These are phyloP conservation scores for Talaromyces stipitatus DNA, from an alignment of 495 filamentous ascomycete species.

Conservation along the genomic window DNA sequence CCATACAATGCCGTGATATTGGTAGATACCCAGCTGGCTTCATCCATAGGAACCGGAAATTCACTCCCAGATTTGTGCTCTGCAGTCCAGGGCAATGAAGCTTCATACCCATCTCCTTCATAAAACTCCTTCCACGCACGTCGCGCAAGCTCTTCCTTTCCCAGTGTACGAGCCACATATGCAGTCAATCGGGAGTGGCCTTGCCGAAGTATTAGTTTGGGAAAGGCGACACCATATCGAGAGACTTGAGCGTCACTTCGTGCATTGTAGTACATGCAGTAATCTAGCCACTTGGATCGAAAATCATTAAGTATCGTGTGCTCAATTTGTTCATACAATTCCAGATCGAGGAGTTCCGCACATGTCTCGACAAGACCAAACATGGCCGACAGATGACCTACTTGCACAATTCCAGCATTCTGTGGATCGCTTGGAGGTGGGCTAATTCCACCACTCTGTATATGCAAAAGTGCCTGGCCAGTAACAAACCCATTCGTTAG, in stretches of 20 bases:
- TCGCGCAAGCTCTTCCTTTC: constrained; percentile 23
- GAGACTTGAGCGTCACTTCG: constrained; percentile 26
- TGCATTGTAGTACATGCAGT: constrained; percentile 33
- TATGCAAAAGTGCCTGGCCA: constrained; percentile 34
- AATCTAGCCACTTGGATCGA: constrained; percentile 30
- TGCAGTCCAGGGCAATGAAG: constrained; percentile 21
- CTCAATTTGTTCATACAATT: constrained; percentile 3
- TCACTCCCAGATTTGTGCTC: constrained; percentile 22
- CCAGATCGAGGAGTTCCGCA: constrained; percentile 29
- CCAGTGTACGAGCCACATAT: constrained; percentile 23
- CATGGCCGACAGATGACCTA: constrained; percentile 36
- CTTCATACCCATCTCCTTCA: constrained; percentile 26
- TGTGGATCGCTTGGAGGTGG: constrained; percentile 33
- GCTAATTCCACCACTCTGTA: constrained; percentile 24
- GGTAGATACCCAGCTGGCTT: constrained; percentile 34
- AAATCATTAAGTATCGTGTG: constrained; percentile 18
- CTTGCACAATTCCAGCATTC: constrained; percentile 28
- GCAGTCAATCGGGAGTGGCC: constrained; percentile 40
- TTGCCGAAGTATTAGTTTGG: constrained; percentile 26
- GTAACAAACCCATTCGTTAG: constrained; percentile 42
- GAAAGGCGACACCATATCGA: constrained; percentile 34
- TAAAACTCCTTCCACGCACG: constrained; percentile 38
- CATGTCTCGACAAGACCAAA: constrained; percentile 40
- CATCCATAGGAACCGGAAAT: constrained; percentile 28
- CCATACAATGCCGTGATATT: constrained; percentile 39